Evolutionary conservation across 805 yeast species (phyloP).

Genomic region (Tetrapisispora namnaoensis): DNA sequence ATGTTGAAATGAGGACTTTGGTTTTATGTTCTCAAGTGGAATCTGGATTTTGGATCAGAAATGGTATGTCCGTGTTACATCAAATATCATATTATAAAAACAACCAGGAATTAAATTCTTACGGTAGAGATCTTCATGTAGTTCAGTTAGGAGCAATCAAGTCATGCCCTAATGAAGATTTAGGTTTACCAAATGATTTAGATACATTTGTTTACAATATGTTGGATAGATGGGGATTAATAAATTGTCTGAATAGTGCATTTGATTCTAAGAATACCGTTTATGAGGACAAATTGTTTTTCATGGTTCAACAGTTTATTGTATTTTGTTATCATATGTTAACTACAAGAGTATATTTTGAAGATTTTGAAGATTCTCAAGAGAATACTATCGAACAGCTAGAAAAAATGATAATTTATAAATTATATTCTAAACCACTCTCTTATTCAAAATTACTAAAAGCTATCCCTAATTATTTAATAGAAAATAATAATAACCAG

Average conservation of each 20-base stretch:
- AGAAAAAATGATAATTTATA: slow-evolving; percentile 38
- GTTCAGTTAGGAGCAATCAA: slow-evolving; percentile 44
- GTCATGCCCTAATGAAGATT: neutral
- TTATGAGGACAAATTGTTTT: slow-evolving; percentile 38
- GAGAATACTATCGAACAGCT: slow-evolving; percentile 28
- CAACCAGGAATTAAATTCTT: slow-evolving; percentile 44
- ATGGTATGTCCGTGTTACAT: slow-evolving; percentile 46
- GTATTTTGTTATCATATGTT: slow-evolving; percentile 59
- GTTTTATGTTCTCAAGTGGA: slow-evolving; percentile 54
- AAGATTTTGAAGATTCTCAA: slow-evolving; percentile 30
- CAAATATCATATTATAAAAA: slow-evolving; percentile 43
- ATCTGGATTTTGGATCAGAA: slow-evolving; percentile 64
- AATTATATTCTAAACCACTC: slow-evolving; percentile 42
- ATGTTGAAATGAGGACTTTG: slow-evolving; percentile 47
- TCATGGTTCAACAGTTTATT: slow-evolving; percentile 71
- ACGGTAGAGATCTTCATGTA: slow-evolving; percentile 63
- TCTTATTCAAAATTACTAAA: slow-evolving; percentile 42
- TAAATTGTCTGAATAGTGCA: slow-evolving; percentile 38
- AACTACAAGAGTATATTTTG: slow-evolving; percentile 58
- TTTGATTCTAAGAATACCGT: slow-evolving; percentile 34
- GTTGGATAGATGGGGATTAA: slow-evolving; percentile 53
- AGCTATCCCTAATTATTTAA: slow-evolving; percentile 27
- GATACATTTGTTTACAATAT: slow-evolving; percentile 33
- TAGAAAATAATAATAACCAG: slow-evolving; percentile 25
- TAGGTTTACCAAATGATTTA: neutral